Evolutionary conservation across 192 early-diverging fungal genomes (phyloP), one percentile per base, ranked within the genome.

Genomic region (Linnemannia elongata): DNA sequence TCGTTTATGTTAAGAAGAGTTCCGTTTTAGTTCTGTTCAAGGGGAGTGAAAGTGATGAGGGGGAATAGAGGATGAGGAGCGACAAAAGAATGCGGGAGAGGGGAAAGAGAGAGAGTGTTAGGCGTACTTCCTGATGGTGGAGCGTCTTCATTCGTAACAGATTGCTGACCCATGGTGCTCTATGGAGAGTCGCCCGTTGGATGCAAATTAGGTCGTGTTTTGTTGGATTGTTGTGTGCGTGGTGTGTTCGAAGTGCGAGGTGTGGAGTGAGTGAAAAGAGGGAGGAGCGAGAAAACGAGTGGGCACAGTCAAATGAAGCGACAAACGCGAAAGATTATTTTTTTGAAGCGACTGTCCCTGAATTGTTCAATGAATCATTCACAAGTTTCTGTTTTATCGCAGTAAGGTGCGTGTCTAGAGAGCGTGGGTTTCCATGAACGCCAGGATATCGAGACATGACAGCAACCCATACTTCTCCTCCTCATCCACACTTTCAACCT

Each of bases 401-500:
- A 47, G 30, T 27, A 63, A 18, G 9, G 10, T 49, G 9, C n/a
- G 0, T 2, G 35, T 13, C 49, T 84, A 85, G 2, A 85, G 35
- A n/a, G 63, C 36, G 9, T 47, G 38, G 0, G 35, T 24, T 0
- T 79, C 74, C 75, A 86, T 74, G 63, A 77, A 81, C 15, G 52
- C 13, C 8, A 86, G 36, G 44, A 86, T 77, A 74, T 81, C 79
- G 1, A 5, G 24, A 20, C 78, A 80, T 71, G 74, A 52, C 27
- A 70, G 36, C 10, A 77, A 66, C 27, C 60, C 60, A 66, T 66
- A 33, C 12, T 15, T 66, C 2, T 66, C n/a, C 7, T 47, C 66
- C 0, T 76, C 75, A 22, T 74, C 79, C 24, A 45, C 63, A 35
- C 73, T 79, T 4, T 77, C 75, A 0, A 52, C 75, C 3, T 41